Evolutionary conservation across 257 asterid species (phyloP).

Genomic region (Solanum chmielewskii): DNA sequence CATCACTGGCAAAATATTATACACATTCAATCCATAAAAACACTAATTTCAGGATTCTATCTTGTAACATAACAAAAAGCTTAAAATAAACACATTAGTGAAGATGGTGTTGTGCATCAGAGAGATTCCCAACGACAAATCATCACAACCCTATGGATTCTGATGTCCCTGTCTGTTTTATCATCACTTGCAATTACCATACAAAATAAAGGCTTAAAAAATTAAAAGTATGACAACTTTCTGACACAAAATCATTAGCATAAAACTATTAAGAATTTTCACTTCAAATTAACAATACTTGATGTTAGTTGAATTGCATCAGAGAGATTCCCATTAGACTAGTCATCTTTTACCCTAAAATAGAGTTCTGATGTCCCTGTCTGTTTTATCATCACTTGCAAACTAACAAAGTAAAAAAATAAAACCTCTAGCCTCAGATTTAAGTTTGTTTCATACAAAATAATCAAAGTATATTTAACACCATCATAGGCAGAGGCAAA

Average conservation of each 20-base stretch:
- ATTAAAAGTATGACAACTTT: no score
- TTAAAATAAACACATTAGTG: neutral
- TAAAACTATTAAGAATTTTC: neutral
- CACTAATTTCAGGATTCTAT: no score
- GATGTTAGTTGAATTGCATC: constrained; percentile 19
- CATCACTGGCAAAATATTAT: neutral
- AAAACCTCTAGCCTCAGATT: constrained; percentile 30
- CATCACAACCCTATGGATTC: constrained; percentile 30
- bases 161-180: constrained; percentile 86
- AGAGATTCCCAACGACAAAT: constrained; percentile 72
- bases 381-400: constrained; percentile 52
- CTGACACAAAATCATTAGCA: neutral
- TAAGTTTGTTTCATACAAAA: constrained; percentile 21
- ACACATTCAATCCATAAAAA: neutral
- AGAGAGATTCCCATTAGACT: constrained; percentile 77
- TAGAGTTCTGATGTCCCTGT: constrained; percentile 75
- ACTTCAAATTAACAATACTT: neutral
- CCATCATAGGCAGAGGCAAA: constrained; percentile 38
- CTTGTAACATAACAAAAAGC: no score
- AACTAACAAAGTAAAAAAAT: neutral
- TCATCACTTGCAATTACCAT: constrained; percentile 29
- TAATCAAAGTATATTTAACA: constrained; percentile 58
- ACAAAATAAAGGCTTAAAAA: no score
- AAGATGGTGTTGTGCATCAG: constrained; percentile 27
- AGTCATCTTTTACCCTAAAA: constrained; percentile 26